phyloP scores from a whole-genome alignment of 2,329 filamentous ascomycete species.

The Penicillium hesseltinei region DNA sequence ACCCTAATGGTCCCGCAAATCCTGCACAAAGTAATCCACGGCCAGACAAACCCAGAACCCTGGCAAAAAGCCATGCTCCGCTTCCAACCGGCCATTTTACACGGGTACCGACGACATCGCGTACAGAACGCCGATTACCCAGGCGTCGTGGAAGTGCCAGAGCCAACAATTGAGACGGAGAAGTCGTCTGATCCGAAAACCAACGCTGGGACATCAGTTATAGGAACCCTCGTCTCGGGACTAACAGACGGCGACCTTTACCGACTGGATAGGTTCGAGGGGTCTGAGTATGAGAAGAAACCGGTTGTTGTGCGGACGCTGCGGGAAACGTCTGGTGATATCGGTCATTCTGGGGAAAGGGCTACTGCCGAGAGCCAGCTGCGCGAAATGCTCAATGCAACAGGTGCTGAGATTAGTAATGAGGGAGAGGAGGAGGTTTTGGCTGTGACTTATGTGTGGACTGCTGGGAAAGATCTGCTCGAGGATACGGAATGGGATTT shows the following conservation, averaged over 20 bases:
- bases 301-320: conserved; percentile 49
- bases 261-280: conserved; percentile 80
- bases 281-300: conserved; percentile 64
- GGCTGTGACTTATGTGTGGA: conserved; percentile 66
- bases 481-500: conserved; percentile 85
- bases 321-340: conserved; percentile 12
- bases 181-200: background rate
- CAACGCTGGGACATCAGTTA: conserved; percentile 52
- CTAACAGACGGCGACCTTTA: conserved; percentile 73
- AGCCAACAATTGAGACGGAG: background rate
- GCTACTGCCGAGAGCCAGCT: conserved; percentile 33
- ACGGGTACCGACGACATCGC: conserved; percentile 67
- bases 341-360: conserved; percentile 13
- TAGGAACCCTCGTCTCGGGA: conserved; percentile 74
- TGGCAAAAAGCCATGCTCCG: conserved; percentile 57
- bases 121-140: conserved; percentile 76
- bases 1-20: conserved; percentile 81
- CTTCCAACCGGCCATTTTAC: conserved; percentile 72
- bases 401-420: conserved; percentile 54
- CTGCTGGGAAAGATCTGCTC: conserved; percentile 48
- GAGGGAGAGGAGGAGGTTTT: conserved; percentile 40
- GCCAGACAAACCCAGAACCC: conserved; percentile 51
- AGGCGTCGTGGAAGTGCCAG: conserved; percentile 56
- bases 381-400: conserved; percentile 44
- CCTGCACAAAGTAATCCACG: conserved; percentile 81